These are phyloP conservation scores for Monosporascus sp. DNA, from an alignment of 2,329 filamentous ascomycete genomes.

Conservation along the genomic window DNA sequence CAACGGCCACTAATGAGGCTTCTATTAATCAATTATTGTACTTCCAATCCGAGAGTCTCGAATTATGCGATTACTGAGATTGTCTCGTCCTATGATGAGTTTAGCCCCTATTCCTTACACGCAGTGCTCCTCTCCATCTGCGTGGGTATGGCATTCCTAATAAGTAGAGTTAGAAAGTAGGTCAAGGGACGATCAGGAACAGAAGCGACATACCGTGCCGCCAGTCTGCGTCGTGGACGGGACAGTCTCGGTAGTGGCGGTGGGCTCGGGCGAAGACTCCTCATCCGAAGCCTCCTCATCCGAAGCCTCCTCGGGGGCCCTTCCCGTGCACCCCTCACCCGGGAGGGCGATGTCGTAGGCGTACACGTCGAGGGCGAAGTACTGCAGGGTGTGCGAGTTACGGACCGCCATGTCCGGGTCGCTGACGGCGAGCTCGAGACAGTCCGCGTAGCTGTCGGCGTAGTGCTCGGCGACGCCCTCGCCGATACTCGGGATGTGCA, in stretches of 20 bases:
- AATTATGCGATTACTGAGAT: no score
- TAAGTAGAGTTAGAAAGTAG: no score
- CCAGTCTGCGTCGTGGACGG: no score
- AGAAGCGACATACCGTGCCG: no score
- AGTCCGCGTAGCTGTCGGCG: constrained; percentile 51
- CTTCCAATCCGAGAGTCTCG: no score
- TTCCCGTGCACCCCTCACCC: constrained; percentile 55
- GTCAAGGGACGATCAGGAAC: no score
- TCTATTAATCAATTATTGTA: no score
- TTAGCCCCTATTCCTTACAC: no score
- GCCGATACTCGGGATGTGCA: constrained; percentile 56
- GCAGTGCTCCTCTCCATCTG: no score
- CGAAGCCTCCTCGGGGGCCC: constrained; percentile 10
- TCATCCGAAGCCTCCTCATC: constrained; percentile 5
- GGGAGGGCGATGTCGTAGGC: constrained; percentile 60
- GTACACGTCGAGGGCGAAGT: constrained; percentile 64
- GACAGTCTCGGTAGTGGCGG: constrained; percentile 3
- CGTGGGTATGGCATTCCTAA: no score
- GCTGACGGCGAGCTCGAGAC: constrained; percentile 44
- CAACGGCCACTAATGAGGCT: no score
- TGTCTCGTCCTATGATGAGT: no score
- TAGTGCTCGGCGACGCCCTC: constrained; percentile 58
- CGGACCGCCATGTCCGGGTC: constrained; percentile 42
- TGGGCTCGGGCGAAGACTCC: constrained; percentile 1
- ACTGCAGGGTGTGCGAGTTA: constrained; percentile 60